Evolutionary conservation across 441 rosid genomes (phyloP), one percentile per base, ranked within the genome.

Genomic region (Bruguiera hainesii): DNA sequence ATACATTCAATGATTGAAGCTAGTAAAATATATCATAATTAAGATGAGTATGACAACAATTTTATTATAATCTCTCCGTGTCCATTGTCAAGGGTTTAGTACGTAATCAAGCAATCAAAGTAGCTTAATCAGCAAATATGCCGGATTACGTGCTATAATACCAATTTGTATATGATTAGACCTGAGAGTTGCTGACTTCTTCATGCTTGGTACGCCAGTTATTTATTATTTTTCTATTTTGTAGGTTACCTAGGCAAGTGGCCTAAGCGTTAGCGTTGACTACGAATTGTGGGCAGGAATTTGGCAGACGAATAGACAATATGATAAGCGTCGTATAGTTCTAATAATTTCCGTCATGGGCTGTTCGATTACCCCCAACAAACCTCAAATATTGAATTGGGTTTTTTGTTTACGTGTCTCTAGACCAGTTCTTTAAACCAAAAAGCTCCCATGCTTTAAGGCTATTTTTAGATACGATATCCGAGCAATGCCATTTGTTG

Each of bases 201-300:
- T 52, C 6, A 59, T 61, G 39, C 73, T 59, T 56, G 75, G 73
- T 23, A 52, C 37, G 62, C 75, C 5, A 79, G 67, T 66, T 66
- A 59, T 71, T 57, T 72, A 77, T 79, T 64, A 63, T 48, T 80
- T 64, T 79, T 73, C 75, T 67, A 21, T 53, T 10, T 68, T 63
- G 59, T 65, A 53, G 80, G 51, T 73, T 79, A 56, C 80, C 80
- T 73, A 49, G 61, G 62, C 57, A 61, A 71, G 76, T 23, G 64
- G 61, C 63, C 35, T 53, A 75, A 72, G 78, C 75, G 76, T 73
- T 62, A 51, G 58, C n/a, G 70, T 66, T 78, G 80, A 76, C 75
- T 68, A 29, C 2, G 8, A 21, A 11, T 30, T 73, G 20, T 6
- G 20, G 21, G 53, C 15, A 13, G 3, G 4, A 50, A 46, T 50